These are phyloP conservation scores for Grosmannia huntii DNA, from an alignment of 2,329 filamentous ascomycete species.

Conservation along the genomic window DNA sequence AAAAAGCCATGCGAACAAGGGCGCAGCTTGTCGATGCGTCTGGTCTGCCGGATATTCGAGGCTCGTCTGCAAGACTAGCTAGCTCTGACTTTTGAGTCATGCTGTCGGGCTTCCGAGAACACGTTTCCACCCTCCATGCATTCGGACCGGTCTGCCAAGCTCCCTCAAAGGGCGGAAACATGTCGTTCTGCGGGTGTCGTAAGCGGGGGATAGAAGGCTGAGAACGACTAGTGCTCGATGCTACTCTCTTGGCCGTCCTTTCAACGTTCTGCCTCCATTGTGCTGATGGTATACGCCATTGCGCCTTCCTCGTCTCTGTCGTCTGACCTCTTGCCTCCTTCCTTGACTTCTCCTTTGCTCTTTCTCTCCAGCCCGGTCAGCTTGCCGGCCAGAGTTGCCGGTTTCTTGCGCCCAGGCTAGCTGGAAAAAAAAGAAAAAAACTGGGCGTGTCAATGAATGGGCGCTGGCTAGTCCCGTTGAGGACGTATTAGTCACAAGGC, in stretches of 20 bases:
- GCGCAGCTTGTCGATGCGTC: not conserved
- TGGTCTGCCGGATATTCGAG: not conserved
- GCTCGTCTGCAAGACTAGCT: not conserved
- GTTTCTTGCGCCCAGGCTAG: not conserved
- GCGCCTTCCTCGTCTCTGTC: not conserved
- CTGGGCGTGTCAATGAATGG: conserved; percentile 6
- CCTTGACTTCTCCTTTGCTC: not conserved
- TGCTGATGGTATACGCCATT: not conserved
- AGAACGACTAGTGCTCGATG: not conserved
- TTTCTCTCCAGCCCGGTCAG: no score
- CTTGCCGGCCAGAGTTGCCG: no score
- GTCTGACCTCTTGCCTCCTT: not conserved
- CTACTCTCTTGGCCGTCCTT: not conserved
- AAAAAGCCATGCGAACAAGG: not conserved
- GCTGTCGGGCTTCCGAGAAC: not conserved
- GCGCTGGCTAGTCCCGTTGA: conserved; percentile 8
- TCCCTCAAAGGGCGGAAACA: not conserved
- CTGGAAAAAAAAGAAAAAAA: not conserved
- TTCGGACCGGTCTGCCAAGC: not conserved
- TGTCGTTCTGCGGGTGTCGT: not conserved
- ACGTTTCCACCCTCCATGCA: not conserved
- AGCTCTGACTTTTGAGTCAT: not conserved
- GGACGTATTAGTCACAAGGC: conserved; percentile 20
- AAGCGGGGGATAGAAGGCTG: not conserved
- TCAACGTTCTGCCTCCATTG: not conserved